A percentile compares a stretch with the other conserved stretches of the same genome.
Conservation (phyloP, 768 basidiomycete species). For the Goffeauzyma gilvescens region DNA sequence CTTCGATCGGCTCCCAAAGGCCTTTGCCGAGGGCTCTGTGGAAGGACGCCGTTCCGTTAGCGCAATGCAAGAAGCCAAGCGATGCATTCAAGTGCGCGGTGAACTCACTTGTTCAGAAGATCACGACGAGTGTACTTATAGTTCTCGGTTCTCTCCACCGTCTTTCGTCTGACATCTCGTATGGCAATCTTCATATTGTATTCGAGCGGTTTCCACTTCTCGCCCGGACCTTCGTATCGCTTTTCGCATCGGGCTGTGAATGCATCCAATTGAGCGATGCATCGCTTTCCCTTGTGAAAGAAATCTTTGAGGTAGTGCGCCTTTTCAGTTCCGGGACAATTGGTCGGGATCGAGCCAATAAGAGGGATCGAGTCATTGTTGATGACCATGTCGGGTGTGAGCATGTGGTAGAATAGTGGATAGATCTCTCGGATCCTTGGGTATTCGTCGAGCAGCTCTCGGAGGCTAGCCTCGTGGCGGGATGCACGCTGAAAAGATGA, state of each 20-base stretch:
- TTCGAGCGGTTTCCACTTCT: slow-evolving; percentile 25
- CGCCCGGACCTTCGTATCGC: slow-evolving; percentile 27
- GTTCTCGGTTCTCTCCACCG: slow-evolving; percentile 31
- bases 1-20: slow-evolving; percentile 31
- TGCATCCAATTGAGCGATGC: slow-evolving; percentile 27
- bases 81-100: background rate
- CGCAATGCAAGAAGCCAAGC: background rate
- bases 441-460: slow-evolving; percentile 22
- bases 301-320: slow-evolving; percentile 20
- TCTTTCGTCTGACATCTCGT: slow-evolving; percentile 28
- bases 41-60: background rate
- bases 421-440: slow-evolving; percentile 21
- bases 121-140: slow-evolving; percentile 33
- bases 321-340: slow-evolving; percentile 23
- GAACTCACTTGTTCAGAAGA: slow-evolving; percentile 29
- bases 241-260: slow-evolving; percentile 28
- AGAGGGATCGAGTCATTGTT: slow-evolving; percentile 30
- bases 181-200: slow-evolving; percentile 27
- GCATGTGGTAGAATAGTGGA: slow-evolving; percentile 31
- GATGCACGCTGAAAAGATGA: background rate
- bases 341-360: slow-evolving; percentile 30
- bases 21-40: slow-evolving; percentile 25
- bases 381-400: slow-evolving; percentile 30
- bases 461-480: slow-evolving; percentile 19
- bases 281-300: slow-evolving; percentile 27